Conservation (phyloP, 225 moss, liverwort and hornwort species). For the Antitrichia curtipendula region DNA sequence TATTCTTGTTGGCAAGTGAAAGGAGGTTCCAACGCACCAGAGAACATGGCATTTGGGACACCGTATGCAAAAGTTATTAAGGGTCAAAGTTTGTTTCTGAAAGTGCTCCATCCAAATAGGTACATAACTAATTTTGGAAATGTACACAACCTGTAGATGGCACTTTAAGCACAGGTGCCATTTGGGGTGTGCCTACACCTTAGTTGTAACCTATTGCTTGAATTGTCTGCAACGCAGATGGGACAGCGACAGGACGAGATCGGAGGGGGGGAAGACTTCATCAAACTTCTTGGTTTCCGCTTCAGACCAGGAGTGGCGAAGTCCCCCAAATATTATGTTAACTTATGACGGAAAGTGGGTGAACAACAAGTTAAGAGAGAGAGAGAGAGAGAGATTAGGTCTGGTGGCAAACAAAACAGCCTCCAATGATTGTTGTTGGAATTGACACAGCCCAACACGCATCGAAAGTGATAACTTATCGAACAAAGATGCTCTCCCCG, state of each 20-base stretch:
- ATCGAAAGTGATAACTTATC: neutral
- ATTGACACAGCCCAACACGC: neutral
- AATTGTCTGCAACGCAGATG: neutral
- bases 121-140: too few species aligned
- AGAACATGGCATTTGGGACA: too few species aligned
- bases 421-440: constrained; percentile 4
- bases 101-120: too few species aligned
- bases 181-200: too few species aligned
- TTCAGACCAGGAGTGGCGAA: neutral
- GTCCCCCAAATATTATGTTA: neutral
- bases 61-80: too few species aligned
- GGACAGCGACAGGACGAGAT: too few species aligned
- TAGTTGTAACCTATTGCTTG: neutral
- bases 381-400: too few species aligned
- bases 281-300: neutral
- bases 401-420: neutral
- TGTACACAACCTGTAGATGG: too few species aligned
- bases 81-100: too few species aligned
- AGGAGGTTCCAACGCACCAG: too few species aligned
- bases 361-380: neutral
- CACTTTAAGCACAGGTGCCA: too few species aligned
- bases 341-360: neutral
- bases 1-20: too few species aligned
- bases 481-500: neutral
- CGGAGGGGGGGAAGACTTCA: neutral